Percentiles rank a stretch among this genome's conserved stretches.
Evolutionary conservation across 805 yeast species (phyloP).

Genomic region (Ogataea paraovalis): DNA sequence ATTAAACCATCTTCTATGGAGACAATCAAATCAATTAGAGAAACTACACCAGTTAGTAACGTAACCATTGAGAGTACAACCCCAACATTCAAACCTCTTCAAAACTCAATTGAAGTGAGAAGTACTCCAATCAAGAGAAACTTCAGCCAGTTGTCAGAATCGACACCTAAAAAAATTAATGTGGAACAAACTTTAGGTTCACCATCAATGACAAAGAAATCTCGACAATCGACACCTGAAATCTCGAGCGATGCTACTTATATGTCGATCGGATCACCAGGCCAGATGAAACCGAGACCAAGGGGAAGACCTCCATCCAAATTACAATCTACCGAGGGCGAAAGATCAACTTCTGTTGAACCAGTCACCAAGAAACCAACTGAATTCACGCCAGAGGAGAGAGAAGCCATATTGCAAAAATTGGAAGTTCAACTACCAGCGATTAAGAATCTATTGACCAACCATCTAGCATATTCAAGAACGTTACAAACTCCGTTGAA

Average conservation of each 20-base stretch:
- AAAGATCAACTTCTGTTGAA: too few relatives aligned
- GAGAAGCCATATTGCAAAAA: conserved; percentile 27
- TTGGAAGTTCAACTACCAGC: conserved; percentile 42
- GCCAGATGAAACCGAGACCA: conserved; percentile 2
- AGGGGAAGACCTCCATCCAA: conserved; percentile 12
- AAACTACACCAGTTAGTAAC: neutral
- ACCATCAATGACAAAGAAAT: neutral
- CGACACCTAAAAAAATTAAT: neutral
- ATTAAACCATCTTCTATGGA: neutral
- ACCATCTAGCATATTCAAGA: conserved; percentile 88
- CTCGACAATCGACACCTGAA: neutral
- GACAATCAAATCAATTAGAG: neutral
- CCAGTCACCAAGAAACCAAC: neutral
- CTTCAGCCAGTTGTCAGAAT: neutral
- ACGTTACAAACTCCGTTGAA: conserved; percentile 85
- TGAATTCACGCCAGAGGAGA: conserved; percentile 21
- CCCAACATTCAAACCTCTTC: neutral
- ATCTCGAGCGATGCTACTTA: neutral
- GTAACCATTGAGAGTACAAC: neutral
- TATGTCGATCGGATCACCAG: neutral
- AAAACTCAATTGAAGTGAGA: neutral
- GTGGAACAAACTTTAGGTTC: too few relatives aligned
- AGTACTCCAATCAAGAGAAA: neutral
- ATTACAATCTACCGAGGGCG: neutral
- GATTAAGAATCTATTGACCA: conserved; percentile 62